Base-by-base conservation (phyloP, 768 basidiomycete genomes). In the Collybia sp. region DNA sequence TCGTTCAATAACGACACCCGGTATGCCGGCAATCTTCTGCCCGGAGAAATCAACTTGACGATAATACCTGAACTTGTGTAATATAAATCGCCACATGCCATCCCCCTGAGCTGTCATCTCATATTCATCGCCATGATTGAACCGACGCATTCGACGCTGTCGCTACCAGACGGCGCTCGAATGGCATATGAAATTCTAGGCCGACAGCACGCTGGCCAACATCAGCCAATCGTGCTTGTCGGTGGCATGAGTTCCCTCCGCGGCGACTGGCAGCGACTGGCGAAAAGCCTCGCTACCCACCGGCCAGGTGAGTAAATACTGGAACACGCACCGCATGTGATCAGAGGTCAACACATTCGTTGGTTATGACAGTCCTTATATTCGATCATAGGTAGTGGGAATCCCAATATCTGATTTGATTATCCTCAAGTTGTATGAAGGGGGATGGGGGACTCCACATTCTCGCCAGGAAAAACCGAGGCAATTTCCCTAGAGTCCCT, bases 361-460 rank as follows among this genome's bases (percentile, higher is more conserved):
- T 30, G 25, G 25, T n/a, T 25, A 25, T 25, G 25, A 16, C 31
- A 76, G 73, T 75, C 13, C 54, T 75, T 17, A 46, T 73, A 10
- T 75, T 66, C 53, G 75, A 76, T 47, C 72, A 73, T 35, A 54
- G 55, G 55, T 50, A 31, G 25, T 45, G 36, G 39, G 8, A 33
- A 16, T 42, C 37, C 12, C 33, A 12, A 18, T 12, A n/a, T 33
- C n/a, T 15, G 36, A 37, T 33, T 40, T 10, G 13, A 33, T 1
- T 25, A n/a, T 38, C 34, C 2, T 35, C 11, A 10, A 30, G 3
- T 10, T 36, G 8, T 18, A 40, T 5, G 35, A 44, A 73, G 74
- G 47, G 76, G 76, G 2, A 74, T 76, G 53, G 74, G 76, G 16
- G 66, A 71, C 39, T 78, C 76, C 0, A 62, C 60, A 12, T 52